Conservation (phyloP, 768 basidiomycete genomes). For the Boletus pseudopeckii region DNA sequence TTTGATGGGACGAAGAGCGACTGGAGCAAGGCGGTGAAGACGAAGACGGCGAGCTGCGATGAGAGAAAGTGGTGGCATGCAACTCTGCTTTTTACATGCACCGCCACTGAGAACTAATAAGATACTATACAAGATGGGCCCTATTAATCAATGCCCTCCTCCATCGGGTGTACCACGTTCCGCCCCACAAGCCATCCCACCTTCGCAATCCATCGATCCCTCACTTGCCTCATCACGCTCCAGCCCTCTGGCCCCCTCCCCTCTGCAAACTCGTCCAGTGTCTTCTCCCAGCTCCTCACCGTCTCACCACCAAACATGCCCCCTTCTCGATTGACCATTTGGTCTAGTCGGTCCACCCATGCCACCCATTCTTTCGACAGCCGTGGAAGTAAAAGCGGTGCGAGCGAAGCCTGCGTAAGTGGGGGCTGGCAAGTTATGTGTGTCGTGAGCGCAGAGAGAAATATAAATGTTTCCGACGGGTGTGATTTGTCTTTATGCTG, state of each 20-base stretch:
- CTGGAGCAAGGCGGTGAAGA: too few relatives aligned
- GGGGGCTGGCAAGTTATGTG: constrained; percentile 68
- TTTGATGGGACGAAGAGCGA: constrained; percentile 12
- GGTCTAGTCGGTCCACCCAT: constrained; percentile 71
- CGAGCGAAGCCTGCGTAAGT: constrained; percentile 57
- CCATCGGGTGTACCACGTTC: constrained; percentile 30
- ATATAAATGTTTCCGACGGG: constrained; percentile 70
- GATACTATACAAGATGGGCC: background rate
- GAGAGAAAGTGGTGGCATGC: too few relatives aligned
- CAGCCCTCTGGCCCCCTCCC: constrained; percentile 43
- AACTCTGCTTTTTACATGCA: too few relatives aligned
- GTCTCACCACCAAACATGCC: constrained; percentile 79
- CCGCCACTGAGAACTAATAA: too few relatives aligned
- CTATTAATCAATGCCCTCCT: constrained; percentile 10
- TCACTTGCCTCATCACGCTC: constrained; percentile 41
- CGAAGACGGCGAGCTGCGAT: too few relatives aligned
- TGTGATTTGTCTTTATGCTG: constrained; percentile 64
- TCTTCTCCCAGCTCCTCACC: constrained; percentile 65
- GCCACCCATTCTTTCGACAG: constrained; percentile 72
- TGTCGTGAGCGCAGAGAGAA: constrained; percentile 64
- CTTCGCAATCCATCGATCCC: constrained; percentile 67
- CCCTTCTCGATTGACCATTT: constrained; percentile 64
- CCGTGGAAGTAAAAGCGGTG: constrained; percentile 57
- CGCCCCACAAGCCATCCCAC: constrained; percentile 77
- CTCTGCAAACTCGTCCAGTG: constrained; percentile 63